phyloP scores from a whole-genome alignment of 768 basidiomycete genomes.

The Boletus rufocinnamomeus region DNA sequence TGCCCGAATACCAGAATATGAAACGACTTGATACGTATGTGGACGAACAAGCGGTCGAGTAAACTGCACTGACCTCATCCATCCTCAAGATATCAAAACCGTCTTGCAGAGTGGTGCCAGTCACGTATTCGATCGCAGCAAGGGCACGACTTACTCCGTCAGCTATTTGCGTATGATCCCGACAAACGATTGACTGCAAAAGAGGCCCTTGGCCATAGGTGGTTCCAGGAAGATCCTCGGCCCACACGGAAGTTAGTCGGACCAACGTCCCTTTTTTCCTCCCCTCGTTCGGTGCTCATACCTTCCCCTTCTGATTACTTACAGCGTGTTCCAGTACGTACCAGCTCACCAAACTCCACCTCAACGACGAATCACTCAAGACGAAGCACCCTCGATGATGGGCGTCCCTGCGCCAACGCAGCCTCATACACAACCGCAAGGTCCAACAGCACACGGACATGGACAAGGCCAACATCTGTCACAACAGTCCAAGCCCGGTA shows the following conservation, averaged over 20 bases:
- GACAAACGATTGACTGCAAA: slow-evolving; percentile 80
- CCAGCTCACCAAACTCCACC: slow-evolving; percentile 74
- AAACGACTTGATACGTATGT: slow-evolving; percentile 73
- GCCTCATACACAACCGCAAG: slow-evolving; percentile 43
- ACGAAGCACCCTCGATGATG: slow-evolving; percentile 89
- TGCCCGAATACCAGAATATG: slow-evolving; percentile 88
- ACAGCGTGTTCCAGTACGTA: slow-evolving; percentile 74
- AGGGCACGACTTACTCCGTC: slow-evolving; percentile 82
- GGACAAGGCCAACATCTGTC: slow-evolving; percentile 45
- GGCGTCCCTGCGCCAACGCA: slow-evolving; percentile 54
- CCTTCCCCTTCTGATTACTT: not conserved
- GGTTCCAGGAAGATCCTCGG: slow-evolving; percentile 90
- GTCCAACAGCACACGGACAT: slow-evolving; percentile 48
- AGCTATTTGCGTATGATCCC: slow-evolving; percentile 90
- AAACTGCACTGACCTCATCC: slow-evolving; percentile 12
- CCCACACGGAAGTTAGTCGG: slow-evolving; percentile 79
- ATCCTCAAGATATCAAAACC: slow-evolving; percentile 55
- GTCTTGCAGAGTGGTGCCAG: slow-evolving; percentile 75
- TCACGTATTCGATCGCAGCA: slow-evolving; percentile 56
- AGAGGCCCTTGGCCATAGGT: slow-evolving; percentile 80
- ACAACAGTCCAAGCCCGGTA: slow-evolving; percentile 53
- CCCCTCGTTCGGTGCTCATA: slow-evolving; percentile 8
- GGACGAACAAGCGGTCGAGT: not conserved
- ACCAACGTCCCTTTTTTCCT: not conserved
- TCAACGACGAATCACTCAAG: slow-evolving; percentile 85